Percentiles rank a stretch among this genome's conserved stretches.
Evolutionary conservation across 306 rosid species (phyloP).

Genomic region (Sechiopsis laciniata): DNA sequence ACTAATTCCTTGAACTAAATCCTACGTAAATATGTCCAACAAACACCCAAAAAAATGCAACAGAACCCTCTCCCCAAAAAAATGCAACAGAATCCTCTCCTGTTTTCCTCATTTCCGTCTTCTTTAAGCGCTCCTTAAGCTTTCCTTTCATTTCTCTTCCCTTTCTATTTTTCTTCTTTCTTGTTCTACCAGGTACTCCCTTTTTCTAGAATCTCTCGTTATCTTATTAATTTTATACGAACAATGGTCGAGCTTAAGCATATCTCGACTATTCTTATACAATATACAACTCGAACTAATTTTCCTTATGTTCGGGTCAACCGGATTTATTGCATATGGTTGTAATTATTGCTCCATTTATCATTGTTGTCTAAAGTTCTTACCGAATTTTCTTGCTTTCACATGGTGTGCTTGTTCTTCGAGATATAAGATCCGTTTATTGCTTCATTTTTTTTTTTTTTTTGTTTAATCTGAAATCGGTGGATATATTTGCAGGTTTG

Average conservation of each 20-base stretch:
- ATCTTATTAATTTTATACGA: background rate
- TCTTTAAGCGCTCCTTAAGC: background rate
- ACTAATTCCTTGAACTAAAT: too few species aligned
- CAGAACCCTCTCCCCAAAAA: too few species aligned
- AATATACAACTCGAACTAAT: too few species aligned
- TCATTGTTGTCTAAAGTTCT: background rate
- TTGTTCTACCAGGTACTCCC: conserved; percentile 16
- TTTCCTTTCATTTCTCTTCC: background rate
- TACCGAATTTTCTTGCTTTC: background rate
- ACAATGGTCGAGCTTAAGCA: too few species aligned
- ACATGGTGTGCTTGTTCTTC: conserved; percentile 3
- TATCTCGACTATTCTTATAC: too few species aligned
- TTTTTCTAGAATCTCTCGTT: conserved; percentile 8
- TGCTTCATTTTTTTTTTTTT: background rate
- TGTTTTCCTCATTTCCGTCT: background rate
- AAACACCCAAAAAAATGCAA: too few species aligned
- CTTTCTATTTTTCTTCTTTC: conserved; percentile 17
- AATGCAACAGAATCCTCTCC: too few species aligned
- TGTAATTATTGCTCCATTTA: conserved; percentile 9
- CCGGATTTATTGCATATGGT: background rate
- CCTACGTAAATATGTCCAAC: too few species aligned
- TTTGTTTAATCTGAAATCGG: background rate
- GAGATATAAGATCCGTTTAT: conserved; percentile 2
- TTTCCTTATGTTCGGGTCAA: too few species aligned
- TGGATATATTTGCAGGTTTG: background rate